phyloP scores from a whole-genome alignment of 495 filamentous ascomycete species.

The Durotheca rogersii region DNA sequence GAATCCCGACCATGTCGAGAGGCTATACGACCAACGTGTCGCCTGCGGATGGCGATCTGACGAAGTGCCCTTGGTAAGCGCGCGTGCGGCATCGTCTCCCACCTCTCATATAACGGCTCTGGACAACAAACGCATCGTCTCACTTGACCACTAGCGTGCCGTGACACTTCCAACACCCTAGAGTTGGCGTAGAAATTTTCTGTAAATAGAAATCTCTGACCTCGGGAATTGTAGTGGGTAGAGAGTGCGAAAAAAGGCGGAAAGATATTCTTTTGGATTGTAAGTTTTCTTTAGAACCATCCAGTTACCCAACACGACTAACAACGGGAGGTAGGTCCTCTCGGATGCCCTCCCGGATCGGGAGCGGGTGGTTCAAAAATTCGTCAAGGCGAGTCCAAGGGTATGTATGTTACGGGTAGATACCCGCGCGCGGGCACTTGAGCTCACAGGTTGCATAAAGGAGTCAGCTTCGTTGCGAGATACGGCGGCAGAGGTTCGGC shows the following conservation, averaged over 20 bases:
- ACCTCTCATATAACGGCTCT: neutral
- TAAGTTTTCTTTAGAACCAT: slow-evolving; percentile 15
- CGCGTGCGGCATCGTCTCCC: neutral
- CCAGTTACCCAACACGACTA: slow-evolving; percentile 3
- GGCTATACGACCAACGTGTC: slow-evolving; percentile 43
- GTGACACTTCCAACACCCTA: neutral
- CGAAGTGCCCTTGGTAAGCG: slow-evolving; percentile 24
- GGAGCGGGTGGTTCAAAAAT: slow-evolving; percentile 27
- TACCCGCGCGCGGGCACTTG: neutral
- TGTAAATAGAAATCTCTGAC: slow-evolving; percentile 8
- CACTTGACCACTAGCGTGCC: neutral
- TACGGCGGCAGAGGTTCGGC: slow-evolving; percentile 33
- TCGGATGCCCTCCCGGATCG: slow-evolving; percentile 31
- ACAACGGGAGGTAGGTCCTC: slow-evolving; percentile 20
- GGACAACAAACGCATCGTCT: neutral
- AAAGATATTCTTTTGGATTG: slow-evolving; percentile 38
- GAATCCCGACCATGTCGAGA: slow-evolving; percentile 35
- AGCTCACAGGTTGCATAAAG: slow-evolving; percentile 14
- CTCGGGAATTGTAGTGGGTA: slow-evolving; percentile 20
- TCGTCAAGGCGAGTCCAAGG: slow-evolving; percentile 28
- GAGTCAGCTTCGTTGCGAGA: slow-evolving; percentile 36
- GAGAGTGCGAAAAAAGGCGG: slow-evolving; percentile 29
- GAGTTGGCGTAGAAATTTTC: neutral
- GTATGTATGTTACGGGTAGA: slow-evolving; percentile 24
- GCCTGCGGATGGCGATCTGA: slow-evolving; percentile 43